Evolutionary conservation across 345 rosid species (phyloP), one percentile per base, ranked within the genome.

Genomic region (Pistacia integerrima): DNA sequence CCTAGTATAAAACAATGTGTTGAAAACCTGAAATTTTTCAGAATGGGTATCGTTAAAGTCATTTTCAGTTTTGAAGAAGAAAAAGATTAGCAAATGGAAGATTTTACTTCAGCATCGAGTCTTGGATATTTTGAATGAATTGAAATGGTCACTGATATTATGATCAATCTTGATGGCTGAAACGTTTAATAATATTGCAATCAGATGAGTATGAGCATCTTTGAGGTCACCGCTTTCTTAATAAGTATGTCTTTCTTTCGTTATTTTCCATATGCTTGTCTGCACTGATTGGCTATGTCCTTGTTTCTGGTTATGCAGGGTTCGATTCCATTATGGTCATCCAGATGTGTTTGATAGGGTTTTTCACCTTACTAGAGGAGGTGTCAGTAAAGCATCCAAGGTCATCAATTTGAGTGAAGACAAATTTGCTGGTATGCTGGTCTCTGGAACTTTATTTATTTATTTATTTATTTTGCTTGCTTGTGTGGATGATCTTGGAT

Each of bases 341-440:
- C 99, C 99, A 2, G 99, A 97, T 90, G 98, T 97, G 51, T 97
- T 97, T 67, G 99, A 97, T 82, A 88, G 99, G 88, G 90, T 97
- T 33, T 97, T 97, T 85, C 99, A 97, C 82, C 93, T 97, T 49
- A 92, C 97, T 25, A 92, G 99, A 84, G 99, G 99, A 54, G 99
- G 99, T 83, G 86, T 97, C 44, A 92, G 99, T 82, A 97, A 97
- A 88, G 98, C 99, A 65, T 94, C 99, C 55, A 92, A 88, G 82
- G 96, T 94, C 38, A 94, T 97, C 87, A 97, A 94, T 84, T 84
- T 97, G 79, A 97, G 99, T 78, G 98, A 94, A 85, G 99, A 97
- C 78, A 97, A 94, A 72, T 97, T 97, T 89, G 99, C 98, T 64
- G 99, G 99, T 91, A 84, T 69, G 77, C 56, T 73, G 56, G 57